A percentile compares a stretch with the other conserved stretches of the same genome.
phyloP scores from a whole-genome alignment of 1,284 basidiomycete genomes.

The Ceratorhiza oryzae-sativae region DNA sequence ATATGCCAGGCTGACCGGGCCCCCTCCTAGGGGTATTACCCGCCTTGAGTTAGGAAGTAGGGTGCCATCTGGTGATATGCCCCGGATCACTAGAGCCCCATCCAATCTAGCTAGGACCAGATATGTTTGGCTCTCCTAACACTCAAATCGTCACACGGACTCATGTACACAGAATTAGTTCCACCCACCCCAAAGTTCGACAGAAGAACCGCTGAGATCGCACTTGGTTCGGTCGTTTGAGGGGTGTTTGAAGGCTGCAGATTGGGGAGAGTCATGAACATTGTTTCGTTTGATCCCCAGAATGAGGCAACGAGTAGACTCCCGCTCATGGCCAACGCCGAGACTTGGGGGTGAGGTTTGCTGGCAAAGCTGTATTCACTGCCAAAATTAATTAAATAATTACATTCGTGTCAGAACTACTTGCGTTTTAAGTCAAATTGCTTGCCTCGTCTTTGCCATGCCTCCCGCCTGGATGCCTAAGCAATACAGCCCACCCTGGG shows the following conservation, averaged over 20 bases:
- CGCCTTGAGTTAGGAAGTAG: neutral
- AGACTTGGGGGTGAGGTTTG: constrained; percentile 47
- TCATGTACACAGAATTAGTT: neutral
- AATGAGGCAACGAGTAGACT: constrained; percentile 69
- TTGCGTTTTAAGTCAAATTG: neutral
- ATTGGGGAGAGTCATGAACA: constrained; percentile 62
- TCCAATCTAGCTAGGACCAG: constrained; percentile 3
- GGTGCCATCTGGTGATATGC: neutral
- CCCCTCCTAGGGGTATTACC: constrained; percentile 12
- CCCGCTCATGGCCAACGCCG: constrained; percentile 48
- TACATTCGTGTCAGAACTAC: neutral
- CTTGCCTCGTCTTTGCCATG: constrained; percentile 1
- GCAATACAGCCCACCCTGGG: constrained; percentile 10
- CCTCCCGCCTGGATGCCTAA: constrained; percentile 6
- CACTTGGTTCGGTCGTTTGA: constrained; percentile 47
- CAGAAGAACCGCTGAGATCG: constrained; percentile 70
- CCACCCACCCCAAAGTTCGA: constrained; percentile 62
- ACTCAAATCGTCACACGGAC: neutral
- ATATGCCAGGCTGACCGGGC: neutral
- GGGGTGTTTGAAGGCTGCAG: constrained; percentile 52
- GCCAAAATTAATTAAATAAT: neutral
- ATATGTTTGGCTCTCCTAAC: constrained; percentile 9
- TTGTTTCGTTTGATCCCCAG: constrained; percentile 75
- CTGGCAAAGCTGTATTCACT: constrained; percentile 12
- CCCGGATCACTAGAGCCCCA: neutral